Evolutionary conservation across 1,284 basidiomycete species (phyloP), one percentile per base, ranked within the genome.

Genomic region (Fomes fomentarius): DNA sequence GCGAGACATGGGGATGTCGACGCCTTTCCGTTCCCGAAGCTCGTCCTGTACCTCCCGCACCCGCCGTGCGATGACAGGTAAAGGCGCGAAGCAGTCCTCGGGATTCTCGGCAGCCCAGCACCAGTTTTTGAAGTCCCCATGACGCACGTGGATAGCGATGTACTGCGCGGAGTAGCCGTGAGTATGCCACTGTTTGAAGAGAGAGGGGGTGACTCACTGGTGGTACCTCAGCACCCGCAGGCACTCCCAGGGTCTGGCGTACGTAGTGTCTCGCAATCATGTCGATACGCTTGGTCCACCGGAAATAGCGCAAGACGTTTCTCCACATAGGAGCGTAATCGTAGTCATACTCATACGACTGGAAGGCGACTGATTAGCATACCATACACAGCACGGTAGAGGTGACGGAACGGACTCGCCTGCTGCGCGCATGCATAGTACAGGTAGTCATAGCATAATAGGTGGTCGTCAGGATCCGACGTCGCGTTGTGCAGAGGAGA

Each of bases 101-200:
- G 74, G 53, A 12, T 76, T 66, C 10, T 74, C 66, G 5, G 74
- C 74, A 14, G 70, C 65, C 62, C 83, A 85, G 64, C 75, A 83
- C 56, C 65, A 71, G 42, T 63, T 65, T 21, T 62, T 62, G 66
- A 91, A 90, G 64, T 89, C 87, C 3, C 77, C 80, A 49, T 81
- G 83, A 12, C 87, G 81, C 19, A 82, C 73, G 64, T 89, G 87
- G 41, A 89, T 76, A 8, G 78, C 75, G 60, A 89, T 84, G 66
- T 80, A 87, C 80, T 86, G 53, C 11, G 12, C 5, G 19, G 44
- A 21, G 21, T 8, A 28, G 1, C 25, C 9, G 47, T 34, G 37
- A 37, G 31, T 49, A 39, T 38, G 22, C 39, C 19, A 40, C 40
- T 22, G 21, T 11, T 2, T 5, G 12, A 37, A n/a, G 21, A 24